Conservation (phyloP, 2,329 filamentous ascomycete species). For the Nigrospora oryzae region DNA sequence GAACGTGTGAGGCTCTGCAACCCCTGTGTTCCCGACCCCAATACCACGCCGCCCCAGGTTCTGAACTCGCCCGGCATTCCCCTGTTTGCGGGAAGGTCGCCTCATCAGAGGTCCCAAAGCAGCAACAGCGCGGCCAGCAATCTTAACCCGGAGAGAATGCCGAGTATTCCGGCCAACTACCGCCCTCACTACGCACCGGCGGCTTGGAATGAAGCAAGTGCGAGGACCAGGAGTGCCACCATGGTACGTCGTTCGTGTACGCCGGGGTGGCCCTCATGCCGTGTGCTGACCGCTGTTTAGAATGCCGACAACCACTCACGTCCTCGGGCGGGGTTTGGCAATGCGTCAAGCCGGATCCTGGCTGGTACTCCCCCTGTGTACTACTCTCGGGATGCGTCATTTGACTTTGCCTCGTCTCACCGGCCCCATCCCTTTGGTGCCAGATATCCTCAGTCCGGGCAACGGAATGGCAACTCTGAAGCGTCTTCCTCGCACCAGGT, state of each 20-base stretch:
- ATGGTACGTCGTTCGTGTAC: constrained; percentile 31
- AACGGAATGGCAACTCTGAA: no score
- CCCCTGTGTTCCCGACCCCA: constrained; percentile 54
- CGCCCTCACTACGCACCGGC: no score
- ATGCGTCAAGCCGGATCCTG: constrained; percentile 29
- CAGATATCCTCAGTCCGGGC: no score
- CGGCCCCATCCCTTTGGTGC: no score
- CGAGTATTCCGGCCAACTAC: no score
- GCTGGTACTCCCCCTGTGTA: constrained; percentile 28
- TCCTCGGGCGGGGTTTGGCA: no score
- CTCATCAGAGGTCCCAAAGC: constrained; percentile 38
- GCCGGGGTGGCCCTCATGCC: constrained; percentile 2
- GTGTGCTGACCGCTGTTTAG: background rate
- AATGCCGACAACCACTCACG: no score
- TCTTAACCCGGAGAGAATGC: constrained; percentile 10
- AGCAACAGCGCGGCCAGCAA: constrained; percentile 25
- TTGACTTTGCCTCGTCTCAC: no score
- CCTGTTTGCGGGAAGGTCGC: constrained; percentile 22
- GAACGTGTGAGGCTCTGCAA: constrained; percentile 53
- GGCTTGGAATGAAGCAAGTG: constrained; percentile 24
- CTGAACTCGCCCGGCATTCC: constrained; percentile 19
- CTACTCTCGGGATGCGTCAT: constrained; percentile 7
- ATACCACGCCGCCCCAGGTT: constrained; percentile 44
- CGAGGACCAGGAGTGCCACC: constrained; percentile 38
- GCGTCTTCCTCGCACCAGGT: no score